A percentile compares a stretch with the other conserved stretches of the same genome.
These are phyloP conservation scores for Thalassiosira allenii DNA, from an alignment of 352 stramenopile genomes.

Conservation along the genomic window DNA sequence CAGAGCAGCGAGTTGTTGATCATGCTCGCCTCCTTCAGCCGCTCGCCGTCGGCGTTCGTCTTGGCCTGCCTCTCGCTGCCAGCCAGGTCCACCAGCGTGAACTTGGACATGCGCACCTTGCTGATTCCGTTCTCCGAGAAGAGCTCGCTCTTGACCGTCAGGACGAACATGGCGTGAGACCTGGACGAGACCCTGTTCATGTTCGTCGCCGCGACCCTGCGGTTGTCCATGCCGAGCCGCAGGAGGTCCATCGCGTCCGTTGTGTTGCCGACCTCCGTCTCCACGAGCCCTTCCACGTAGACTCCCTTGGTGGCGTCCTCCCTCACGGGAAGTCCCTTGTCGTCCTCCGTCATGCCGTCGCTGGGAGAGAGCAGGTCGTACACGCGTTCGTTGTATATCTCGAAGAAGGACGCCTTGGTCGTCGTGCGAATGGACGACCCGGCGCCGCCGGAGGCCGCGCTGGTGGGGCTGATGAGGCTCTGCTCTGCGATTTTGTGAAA, in stretches of 20 bases:
- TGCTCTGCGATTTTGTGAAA: slow-evolving; percentile 64
- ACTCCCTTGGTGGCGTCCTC: slow-evolving; percentile 48
- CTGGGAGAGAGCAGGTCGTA: slow-evolving; percentile 61
- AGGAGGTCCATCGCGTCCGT: slow-evolving; percentile 52
- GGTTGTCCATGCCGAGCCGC: slow-evolving; percentile 29
- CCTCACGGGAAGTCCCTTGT: slow-evolving; percentile 43
- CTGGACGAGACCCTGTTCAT: slow-evolving; percentile 62
- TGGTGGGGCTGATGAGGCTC: neutral
- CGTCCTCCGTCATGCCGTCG: slow-evolving; percentile 7
- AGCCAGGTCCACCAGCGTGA: slow-evolving; percentile 69
- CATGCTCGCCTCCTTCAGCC: slow-evolving; percentile 94
- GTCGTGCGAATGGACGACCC: slow-evolving; percentile 26
- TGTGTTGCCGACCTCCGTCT: slow-evolving; percentile 37
- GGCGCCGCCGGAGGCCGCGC: neutral
- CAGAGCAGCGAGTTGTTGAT: slow-evolving; percentile 96
- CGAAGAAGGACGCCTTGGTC: slow-evolving; percentile 64
- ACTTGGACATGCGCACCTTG: slow-evolving; percentile 49
- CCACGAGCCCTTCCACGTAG: slow-evolving; percentile 55
- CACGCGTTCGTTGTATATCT: slow-evolving; percentile 69
- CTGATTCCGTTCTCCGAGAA: slow-evolving; percentile 25
- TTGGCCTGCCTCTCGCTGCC: slow-evolving; percentile 58
- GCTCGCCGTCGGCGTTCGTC: slow-evolving; percentile 87
- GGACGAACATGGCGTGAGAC: slow-evolving; percentile 61
- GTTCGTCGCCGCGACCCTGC: slow-evolving; percentile 47
- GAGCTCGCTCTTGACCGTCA: slow-evolving; percentile 45